A percentile compares a stretch with the other conserved stretches of the same genome.
These are phyloP conservation scores for Kwoniella shivajii DNA, from an alignment of 1,284 basidiomycete genomes.

Conservation along the genomic window DNA sequence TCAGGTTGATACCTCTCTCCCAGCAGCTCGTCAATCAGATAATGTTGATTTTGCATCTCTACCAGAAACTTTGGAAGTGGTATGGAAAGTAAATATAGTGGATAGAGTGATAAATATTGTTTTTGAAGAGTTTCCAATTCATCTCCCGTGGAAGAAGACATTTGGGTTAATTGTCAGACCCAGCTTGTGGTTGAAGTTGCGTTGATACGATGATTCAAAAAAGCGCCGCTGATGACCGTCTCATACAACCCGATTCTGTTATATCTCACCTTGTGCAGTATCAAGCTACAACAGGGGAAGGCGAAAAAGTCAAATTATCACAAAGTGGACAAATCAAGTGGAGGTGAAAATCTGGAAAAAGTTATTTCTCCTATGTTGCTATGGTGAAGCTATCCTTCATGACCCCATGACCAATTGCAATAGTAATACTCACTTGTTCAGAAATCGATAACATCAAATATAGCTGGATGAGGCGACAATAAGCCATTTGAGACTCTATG, in stretches of 20 bases:
- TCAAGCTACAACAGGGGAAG: neutral
- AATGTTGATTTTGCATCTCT: slow-evolving; percentile 16
- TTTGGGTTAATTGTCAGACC: neutral
- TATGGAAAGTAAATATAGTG: slow-evolving; percentile 38
- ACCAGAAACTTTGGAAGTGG: slow-evolving; percentile 25
- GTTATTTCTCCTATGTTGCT: no score
- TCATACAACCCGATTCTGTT: no score
- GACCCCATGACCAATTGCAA: no score
- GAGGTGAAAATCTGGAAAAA: neutral
- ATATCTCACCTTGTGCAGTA: no score
- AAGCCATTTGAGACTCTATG: no score
- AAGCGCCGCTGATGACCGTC: no score
- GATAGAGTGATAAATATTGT: slow-evolving; percentile 50
- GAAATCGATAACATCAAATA: no score
- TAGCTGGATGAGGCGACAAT: no score
- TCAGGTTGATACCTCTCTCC: slow-evolving; percentile 28
- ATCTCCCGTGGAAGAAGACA: neutral
- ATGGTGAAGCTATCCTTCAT: no score
- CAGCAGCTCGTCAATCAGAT: slow-evolving; percentile 24
- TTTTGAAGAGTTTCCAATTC: slow-evolving; percentile 23
- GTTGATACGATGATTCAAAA: neutral
- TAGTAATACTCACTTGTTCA: no score
- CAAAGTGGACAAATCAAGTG: slow-evolving; percentile 10
- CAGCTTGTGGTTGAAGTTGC: neutral
- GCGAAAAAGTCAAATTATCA: neutral